Conservation (phyloP, 2,329 filamentous ascomycete genomes). For the Coniochaeta prunicola region DNA sequence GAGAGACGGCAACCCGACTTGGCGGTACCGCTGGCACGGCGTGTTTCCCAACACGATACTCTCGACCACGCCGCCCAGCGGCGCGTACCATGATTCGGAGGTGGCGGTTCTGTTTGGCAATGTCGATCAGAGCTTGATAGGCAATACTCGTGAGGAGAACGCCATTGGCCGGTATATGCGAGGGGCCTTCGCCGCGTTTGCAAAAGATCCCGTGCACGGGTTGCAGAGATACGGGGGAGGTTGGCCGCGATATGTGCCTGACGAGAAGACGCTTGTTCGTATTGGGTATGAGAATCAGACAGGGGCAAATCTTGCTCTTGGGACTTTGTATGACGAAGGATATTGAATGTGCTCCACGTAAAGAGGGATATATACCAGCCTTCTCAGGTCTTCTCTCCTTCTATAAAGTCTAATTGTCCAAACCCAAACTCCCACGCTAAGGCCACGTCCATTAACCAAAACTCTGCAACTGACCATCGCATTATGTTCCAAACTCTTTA, state of each 20-base stretch:
- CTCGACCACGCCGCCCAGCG: constrained; percentile 32
- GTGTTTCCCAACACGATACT: constrained; percentile 35
- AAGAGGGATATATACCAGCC: too few relatives aligned
- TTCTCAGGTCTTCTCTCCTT: not conserved
- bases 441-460: not conserved
- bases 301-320: not conserved
- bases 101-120: constrained; percentile 36
- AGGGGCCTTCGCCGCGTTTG: constrained; percentile 30
- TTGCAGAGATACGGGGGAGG: constrained; percentile 14
- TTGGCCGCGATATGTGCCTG: not conserved
- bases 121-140: constrained; percentile 20
- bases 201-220: constrained; percentile 25
- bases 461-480: not conserved
- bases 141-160: constrained; percentile 5
- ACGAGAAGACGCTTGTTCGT: not conserved
- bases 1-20: constrained; percentile 26
- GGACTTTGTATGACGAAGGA: not conserved
- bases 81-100: constrained; percentile 39
- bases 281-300: not conserved
- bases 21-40: constrained; percentile 38
- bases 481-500: not conserved
- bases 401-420: not conserved
- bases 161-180: constrained; percentile 23
- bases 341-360: not conserved
- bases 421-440: constrained; percentile 1